Evolutionary conservation across 257 asterid species (phyloP).

Genomic region (Ligustrum vulgare): DNA sequence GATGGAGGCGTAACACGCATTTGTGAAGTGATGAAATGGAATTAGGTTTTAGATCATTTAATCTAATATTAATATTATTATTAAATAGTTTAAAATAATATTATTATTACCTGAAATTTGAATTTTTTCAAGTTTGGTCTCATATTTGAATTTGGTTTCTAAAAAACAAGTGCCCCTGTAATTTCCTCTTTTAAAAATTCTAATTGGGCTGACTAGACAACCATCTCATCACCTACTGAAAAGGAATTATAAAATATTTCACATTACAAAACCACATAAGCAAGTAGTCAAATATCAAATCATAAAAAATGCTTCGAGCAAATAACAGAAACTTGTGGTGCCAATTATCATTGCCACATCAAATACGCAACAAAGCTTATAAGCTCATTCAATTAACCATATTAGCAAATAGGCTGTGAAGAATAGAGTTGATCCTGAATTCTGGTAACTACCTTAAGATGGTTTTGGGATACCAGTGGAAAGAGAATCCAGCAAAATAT

Average conservation of each 20-base stretch:
- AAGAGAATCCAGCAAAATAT: constrained; percentile 8
- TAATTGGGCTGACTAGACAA: too few species aligned
- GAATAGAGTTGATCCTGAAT: not conserved
- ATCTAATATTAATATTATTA: too few species aligned
- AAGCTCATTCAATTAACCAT: not conserved
- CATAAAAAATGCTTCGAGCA: constrained; percentile 19
- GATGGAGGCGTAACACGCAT: too few species aligned
- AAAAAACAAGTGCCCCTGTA: too few species aligned
- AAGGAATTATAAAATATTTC: not conserved
- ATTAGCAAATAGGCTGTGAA: not conserved
- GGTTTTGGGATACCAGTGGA: constrained; percentile 5
- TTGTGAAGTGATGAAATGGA: too few species aligned
- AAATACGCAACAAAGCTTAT: constrained; percentile 7
- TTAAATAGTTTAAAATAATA: too few species aligned
- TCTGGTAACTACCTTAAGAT: not conserved
- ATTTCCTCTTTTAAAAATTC: too few species aligned
- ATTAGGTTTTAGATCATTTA: too few species aligned
- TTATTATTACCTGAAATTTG: too few species aligned
- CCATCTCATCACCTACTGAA: constrained; percentile 1
- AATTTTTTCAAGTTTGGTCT: too few species aligned
- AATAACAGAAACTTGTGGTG: constrained; percentile 5
- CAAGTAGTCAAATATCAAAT: constrained; percentile 3
- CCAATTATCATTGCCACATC: constrained; percentile 13
- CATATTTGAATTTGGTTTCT: too few species aligned
- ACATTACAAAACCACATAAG: not conserved